Evolutionary conservation across 305 asterid genomes (phyloP), one percentile per base, ranked within the genome.

Genomic region (Withania somnifera): DNA sequence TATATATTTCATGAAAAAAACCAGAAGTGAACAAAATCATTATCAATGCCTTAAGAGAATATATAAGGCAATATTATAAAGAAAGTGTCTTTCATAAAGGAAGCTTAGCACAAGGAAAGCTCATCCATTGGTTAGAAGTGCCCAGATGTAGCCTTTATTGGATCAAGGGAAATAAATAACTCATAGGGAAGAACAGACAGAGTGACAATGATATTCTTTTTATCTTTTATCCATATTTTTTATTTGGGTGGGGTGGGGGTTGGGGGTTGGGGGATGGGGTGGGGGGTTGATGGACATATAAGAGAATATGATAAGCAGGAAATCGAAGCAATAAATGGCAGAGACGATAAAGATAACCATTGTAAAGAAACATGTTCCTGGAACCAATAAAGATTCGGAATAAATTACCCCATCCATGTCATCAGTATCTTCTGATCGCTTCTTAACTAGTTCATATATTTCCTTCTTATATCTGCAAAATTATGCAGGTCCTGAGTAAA

Each of bases 371-470:
- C 69, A 24, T 45, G 79, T 24, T 45, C 57, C 22, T 45, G 79
- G 57, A 71, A 71, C 20, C 2, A 5, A 71, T 45, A 71, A 71
- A 71, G 45, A 71, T 45, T 24, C 40, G 45, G 79, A 71, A 45
- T 24, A 71, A 42, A 79, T 60, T 81, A 87, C 90, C 90, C 82
- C 88, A 54, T 83, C 79, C 40, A 36, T 28, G 36, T 88, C 83
- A 84, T 88, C 97, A 53, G 86, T 83, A 83, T 93, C 97, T 75
- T 89, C 94, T 7, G 91, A 85, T 87, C 91, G 92, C 90, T 91
- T 86, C 91, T 91, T 93, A 82, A 93, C 93, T 40, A 94, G 97
- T 77, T 94, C 97, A 76, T 91, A 94, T 73, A 94, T 84, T 81
- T 93, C 87, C 85, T 89, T 91, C 88, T 94, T 93, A 87, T 93